phyloP scores from a whole-genome alignment of 441 rosid genomes.

The Croton laevigatus region DNA sequence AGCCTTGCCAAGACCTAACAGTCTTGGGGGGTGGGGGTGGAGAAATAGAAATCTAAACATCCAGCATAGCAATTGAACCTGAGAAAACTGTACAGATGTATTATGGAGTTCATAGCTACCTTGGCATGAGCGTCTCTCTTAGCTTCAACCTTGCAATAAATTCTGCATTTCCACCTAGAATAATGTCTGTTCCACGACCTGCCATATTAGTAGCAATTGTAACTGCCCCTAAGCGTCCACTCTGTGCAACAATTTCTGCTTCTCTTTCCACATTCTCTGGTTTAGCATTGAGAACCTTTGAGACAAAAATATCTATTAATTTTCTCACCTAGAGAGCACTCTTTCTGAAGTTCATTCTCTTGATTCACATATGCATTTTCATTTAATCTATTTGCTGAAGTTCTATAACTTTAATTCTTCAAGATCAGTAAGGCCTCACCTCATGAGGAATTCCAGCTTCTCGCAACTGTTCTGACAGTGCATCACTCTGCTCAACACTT shows the following conservation, averaged over 20 bases:
- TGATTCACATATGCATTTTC: neutral
- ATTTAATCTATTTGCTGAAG: neutral
- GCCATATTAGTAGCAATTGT: conserved; percentile 99
- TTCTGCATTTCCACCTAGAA: conserved; percentile 97
- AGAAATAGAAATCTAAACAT: too few relatives aligned
- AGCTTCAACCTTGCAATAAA: conserved; percentile 98
- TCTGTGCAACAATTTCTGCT: conserved; percentile 99
- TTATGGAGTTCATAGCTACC: conserved; percentile 43
- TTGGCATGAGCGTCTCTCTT: conserved; percentile 97
- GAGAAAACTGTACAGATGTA: neutral
- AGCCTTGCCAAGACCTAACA: too few relatives aligned
- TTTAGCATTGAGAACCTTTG: conserved; percentile 95
- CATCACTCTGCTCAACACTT: conserved; percentile 97
- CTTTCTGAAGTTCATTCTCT: neutral
- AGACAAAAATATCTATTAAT: conserved; percentile 25
- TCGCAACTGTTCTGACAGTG: conserved; percentile 70
- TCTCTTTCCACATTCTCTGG: conserved; percentile 99
- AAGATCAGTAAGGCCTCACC: conserved; percentile 41
- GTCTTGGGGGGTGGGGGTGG: too few relatives aligned
- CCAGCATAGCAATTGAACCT: neutral
- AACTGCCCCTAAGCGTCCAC: conserved; percentile 96
- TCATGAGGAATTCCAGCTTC: conserved; percentile 91
- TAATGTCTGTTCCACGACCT: conserved; percentile 98
- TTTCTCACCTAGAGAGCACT: conserved; percentile 9
- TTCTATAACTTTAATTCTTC: conserved; percentile 11